Conservation (phyloP, 495 filamentous ascomycete genomes). For the Pyrenula aspistea region DNA sequence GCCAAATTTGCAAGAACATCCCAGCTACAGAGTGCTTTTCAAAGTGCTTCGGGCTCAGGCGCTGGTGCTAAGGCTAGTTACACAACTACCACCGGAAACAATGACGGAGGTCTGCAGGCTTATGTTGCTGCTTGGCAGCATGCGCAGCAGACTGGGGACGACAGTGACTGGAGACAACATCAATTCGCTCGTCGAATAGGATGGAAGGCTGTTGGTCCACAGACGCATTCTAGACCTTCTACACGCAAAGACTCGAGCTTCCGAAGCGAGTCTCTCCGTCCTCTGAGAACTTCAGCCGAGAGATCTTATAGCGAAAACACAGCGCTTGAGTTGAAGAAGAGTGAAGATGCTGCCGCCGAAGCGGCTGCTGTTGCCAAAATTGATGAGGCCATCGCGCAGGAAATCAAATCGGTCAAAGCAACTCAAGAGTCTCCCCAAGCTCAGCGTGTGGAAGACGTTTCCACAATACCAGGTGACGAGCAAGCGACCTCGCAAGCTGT, state of each 20-base stretch:
- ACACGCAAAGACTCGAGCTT: conserved; percentile 20
- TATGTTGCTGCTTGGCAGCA: conserved; percentile 85
- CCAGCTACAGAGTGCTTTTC: conserved; percentile 68
- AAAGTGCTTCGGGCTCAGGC: conserved; percentile 34
- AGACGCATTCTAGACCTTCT: not conserved
- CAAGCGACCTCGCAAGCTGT: conserved; percentile 11
- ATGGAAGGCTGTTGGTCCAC: conserved; percentile 52
- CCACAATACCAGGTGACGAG: conserved; percentile 20
- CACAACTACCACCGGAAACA: conserved; percentile 21
- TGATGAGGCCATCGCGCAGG: conserved; percentile 52
- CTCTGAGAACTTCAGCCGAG: conserved; percentile 9
- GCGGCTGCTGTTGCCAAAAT: conserved; percentile 38
- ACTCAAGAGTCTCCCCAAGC: not conserved
- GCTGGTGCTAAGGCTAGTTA: conserved; percentile 29
- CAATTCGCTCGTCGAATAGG: conserved; percentile 78
- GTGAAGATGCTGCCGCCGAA: conserved; percentile 34
- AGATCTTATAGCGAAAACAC: conserved; percentile 35
- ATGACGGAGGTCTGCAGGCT: conserved; percentile 56
- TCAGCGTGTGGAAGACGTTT: conserved; percentile 24
- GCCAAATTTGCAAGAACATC: conserved; percentile 49
- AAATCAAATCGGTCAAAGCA: conserved; percentile 25
- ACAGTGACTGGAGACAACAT: conserved; percentile 81
- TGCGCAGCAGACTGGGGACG: conserved; percentile 55
- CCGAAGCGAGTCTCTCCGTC: conserved; percentile 24
- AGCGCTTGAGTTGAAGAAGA: conserved; percentile 48